Evolutionary conservation across 345 rosid species (phyloP), one percentile per base, ranked within the genome.

Genomic region (Rhizophora apiculata): DNA sequence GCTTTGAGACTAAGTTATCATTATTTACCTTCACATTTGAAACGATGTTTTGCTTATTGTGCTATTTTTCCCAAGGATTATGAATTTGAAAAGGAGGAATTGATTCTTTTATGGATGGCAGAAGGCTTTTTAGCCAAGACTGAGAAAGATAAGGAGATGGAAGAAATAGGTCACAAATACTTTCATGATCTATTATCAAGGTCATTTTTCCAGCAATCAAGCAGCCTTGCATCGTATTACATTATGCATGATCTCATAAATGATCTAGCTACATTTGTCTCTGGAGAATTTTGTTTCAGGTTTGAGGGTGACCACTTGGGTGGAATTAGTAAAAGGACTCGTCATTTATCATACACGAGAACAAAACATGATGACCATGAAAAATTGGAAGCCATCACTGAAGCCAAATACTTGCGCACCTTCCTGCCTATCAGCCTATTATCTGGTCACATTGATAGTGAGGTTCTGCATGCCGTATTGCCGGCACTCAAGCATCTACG

Each of bases 201-300:
- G 61, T 73, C 76, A n/a, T 60, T 73, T 52, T 66, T 66, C 9
- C 61, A 37, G 49, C 34, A 37, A 66, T 73, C 76, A 3, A 20
- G 10, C 22, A 29, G 11, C 24, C 22, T 4, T 53, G 52, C 26
- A 36, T 21, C 36, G 34, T 60, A 69, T 5, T 8, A 2, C 11
- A 29, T 8, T 26, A 60, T 73, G 76, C 71, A 66, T 60, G 62
- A 58, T 43, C 71, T 73, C 55, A 32, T 60, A 36, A 60, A 73
- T 26, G 76, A 73, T 24, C 62, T 73, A 27, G 71, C 71, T 60
- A 16, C n/a, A 49, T 73, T 65, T 49, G 71, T 73, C 52, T 49
- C 71, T 13, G 76, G 76, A 49, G 76, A 66, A 6, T 66, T 66
- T 54, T 60, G 46, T n/a, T 59, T 59, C 60, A 53, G n/a, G 5